Conservation (phyloP, 208 protist species). For the Paratrypanosoma confusum region DNA sequence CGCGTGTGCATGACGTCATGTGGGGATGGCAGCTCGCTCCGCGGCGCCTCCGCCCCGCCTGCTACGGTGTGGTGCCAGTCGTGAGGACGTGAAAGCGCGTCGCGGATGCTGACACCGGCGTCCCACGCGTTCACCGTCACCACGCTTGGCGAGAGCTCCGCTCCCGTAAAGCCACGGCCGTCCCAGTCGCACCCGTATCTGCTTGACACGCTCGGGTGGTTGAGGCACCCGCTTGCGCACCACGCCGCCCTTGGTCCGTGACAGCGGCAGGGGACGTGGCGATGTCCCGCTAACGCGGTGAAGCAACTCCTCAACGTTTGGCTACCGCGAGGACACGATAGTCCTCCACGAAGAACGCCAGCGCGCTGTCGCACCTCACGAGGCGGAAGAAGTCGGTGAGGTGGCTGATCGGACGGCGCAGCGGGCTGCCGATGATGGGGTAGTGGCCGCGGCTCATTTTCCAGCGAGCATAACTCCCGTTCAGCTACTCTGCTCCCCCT, state of each 20-base stretch:
- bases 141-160: slow-evolving; percentile 11
- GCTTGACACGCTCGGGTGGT: slow-evolving; percentile 11
- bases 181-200: slow-evolving; percentile 9
- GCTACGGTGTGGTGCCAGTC: slow-evolving; percentile 11
- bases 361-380: slow-evolving; percentile 13
- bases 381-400: slow-evolving; percentile 3
- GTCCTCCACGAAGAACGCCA: slow-evolving; percentile 16
- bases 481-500: slow-evolving; percentile 2
- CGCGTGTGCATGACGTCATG: slow-evolving; percentile 6
- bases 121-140: slow-evolving; percentile 16
- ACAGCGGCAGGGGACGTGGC: slow-evolving; percentile 11
- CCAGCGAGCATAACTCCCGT: slow-evolving; percentile 12
- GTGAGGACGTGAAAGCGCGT: slow-evolving; percentile 10
- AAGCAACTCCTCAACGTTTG: slow-evolving; percentile 11
- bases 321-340: slow-evolving; percentile 16
- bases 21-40: slow-evolving; percentile 9
- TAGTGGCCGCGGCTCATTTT: slow-evolving; percentile 19
- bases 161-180: slow-evolving; percentile 12
- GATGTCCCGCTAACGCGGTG: slow-evolving; percentile 9
- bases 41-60: background rate
- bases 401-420: slow-evolving; percentile 4
- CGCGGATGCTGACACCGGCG: slow-evolving; percentile 9
- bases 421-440: slow-evolving; percentile 10
- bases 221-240: slow-evolving; percentile 10
- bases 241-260: slow-evolving; percentile 2